Evolutionary conservation across 345 rosid species (phyloP).

Genomic region (Excoecaria cochinchinensis): DNA sequence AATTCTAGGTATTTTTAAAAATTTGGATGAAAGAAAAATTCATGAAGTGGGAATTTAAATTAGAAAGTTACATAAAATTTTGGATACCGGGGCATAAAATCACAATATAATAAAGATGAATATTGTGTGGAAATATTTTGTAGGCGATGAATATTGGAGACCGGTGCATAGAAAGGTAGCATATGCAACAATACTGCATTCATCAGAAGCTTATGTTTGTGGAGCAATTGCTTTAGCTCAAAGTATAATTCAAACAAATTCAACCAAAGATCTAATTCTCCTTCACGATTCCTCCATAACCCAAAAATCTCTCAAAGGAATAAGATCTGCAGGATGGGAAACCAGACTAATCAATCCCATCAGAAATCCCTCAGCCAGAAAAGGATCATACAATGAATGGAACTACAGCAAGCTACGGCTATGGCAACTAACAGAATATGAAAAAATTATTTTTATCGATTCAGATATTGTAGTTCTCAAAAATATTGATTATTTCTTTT

Average conservation of each 20-base stretch:
- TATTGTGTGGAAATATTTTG: too few relatives aligned
- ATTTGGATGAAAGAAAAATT: too few relatives aligned
- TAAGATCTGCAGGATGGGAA: slow-evolving; percentile 64
- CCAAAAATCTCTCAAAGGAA: slow-evolving; percentile 42
- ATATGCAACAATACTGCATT: slow-evolving; percentile 80
- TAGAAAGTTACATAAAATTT: too few relatives aligned
- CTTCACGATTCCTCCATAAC: slow-evolving; percentile 59
- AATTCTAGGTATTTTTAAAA: too few relatives aligned
- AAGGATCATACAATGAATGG: slow-evolving; percentile 77
- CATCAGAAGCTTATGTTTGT: slow-evolving; percentile 81
- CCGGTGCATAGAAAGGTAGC: slow-evolving; percentile 38
- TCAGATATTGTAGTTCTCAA: slow-evolving; percentile 55
- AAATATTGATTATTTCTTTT: slow-evolving; percentile 57
- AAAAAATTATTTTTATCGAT: slow-evolving; percentile 71
- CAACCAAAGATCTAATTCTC: slow-evolving; percentile 55
- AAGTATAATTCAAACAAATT: slow-evolving; percentile 59
- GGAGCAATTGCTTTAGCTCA: slow-evolving; percentile 90
- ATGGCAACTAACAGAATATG: slow-evolving; percentile 61
- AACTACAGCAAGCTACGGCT: slow-evolving; percentile 84
- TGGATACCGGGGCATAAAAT: too few relatives aligned
- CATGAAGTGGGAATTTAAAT: too few relatives aligned
- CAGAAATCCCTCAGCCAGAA: slow-evolving; percentile 53
- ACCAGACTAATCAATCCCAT: slow-evolving; percentile 49
- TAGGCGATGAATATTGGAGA: slow-evolving; percentile 36
- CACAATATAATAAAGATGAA: too few relatives aligned